Evolutionary conservation across 1,284 basidiomycete species (phyloP).

Genomic region (Boletus hoseneyae): DNA sequence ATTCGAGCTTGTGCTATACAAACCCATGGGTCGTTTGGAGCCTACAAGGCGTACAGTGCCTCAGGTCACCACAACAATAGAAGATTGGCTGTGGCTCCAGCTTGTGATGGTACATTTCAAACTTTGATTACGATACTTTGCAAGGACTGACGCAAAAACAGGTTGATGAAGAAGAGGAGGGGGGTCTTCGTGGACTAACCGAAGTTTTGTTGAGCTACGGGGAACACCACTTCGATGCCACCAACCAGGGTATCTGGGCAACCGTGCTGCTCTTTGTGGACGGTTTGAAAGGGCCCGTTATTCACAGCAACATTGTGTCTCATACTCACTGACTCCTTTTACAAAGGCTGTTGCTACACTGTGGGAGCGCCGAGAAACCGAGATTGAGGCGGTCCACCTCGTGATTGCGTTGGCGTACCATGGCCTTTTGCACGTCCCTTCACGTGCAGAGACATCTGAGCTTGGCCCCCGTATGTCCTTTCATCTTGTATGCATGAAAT

Average conservation of each 20-base stretch:
- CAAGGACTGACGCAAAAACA: conserved; percentile 24
- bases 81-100: conserved; percentile 99
- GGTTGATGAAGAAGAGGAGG: conserved; percentile 75
- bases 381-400: conserved; percentile 93
- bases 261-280: conserved; percentile 88
- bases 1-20: conserved; percentile 95
- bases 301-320: not conserved
- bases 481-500: not conserved
- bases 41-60: conserved; percentile 77
- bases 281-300: conserved; percentile 85
- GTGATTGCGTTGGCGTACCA: conserved; percentile 93
- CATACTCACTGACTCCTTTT: not conserved
- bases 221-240: conserved; percentile 85
- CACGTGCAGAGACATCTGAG: conserved; percentile 76
- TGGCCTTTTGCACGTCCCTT: conserved; percentile 84
- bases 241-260: conserved; percentile 77
- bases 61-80: conserved; percentile 87
- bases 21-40: conserved; percentile 92
- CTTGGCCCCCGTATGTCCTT: conserved; percentile 68
- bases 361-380: conserved; percentile 84
- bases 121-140: not conserved
- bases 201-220: conserved; percentile 86
- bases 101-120: conserved; percentile 64
- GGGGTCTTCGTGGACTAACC: conserved; percentile 77
- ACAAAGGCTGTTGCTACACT: conserved; percentile 73